Evolutionary conservation across 2,329 filamentous ascomycete genomes (phyloP).

Genomic region (Hymenoscyphus fraxineus): DNA sequence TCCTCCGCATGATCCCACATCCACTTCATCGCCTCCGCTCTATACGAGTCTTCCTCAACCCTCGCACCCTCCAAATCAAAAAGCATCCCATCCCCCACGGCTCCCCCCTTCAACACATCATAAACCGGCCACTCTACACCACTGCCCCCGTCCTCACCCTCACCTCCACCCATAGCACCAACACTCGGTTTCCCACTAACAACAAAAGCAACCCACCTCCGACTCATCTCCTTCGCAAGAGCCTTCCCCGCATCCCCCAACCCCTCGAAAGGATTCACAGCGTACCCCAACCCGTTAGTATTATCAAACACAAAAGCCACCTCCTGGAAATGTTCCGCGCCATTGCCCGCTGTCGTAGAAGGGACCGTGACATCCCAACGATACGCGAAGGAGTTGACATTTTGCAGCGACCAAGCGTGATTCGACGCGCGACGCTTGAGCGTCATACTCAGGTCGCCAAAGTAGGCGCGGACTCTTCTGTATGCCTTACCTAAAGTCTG

Average conservation of each 20-base stretch:
- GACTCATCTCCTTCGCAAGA: constrained; percentile 17
- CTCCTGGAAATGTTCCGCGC: constrained; percentile 44
- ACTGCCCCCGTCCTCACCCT: too few relatives aligned
- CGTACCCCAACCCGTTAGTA: constrained; percentile 44
- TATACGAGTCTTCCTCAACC: constrained; percentile 44
- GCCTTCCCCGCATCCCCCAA: background rate
- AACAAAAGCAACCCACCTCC: constrained; percentile 19
- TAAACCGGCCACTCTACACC: constrained; percentile 44
- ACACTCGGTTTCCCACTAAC: constrained; percentile 12
- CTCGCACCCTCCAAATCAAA: constrained; percentile 27
- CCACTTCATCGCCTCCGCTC: constrained; percentile 40
- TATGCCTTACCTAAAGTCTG: constrained; percentile 36
- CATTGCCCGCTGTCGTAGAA: constrained; percentile 27
- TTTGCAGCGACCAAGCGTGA: constrained; percentile 16
- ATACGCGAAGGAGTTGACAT: constrained; percentile 37
- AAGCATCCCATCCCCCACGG: background rate
- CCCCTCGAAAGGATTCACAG: constrained; percentile 36
- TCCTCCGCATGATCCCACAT: constrained; percentile 14
- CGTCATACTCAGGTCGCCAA: constrained; percentile 19
- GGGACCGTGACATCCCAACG: constrained; percentile 42
- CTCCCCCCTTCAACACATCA: constrained; percentile 23
- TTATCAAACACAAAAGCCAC: constrained; percentile 54
- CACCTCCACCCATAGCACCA: background rate
- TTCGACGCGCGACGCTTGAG: constrained; percentile 14
- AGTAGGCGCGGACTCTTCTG: constrained; percentile 15